These are phyloP conservation scores for Fusarium sp. DNA, from an alignment of 2,329 filamentous ascomycete genomes.

Conservation along the genomic window DNA sequence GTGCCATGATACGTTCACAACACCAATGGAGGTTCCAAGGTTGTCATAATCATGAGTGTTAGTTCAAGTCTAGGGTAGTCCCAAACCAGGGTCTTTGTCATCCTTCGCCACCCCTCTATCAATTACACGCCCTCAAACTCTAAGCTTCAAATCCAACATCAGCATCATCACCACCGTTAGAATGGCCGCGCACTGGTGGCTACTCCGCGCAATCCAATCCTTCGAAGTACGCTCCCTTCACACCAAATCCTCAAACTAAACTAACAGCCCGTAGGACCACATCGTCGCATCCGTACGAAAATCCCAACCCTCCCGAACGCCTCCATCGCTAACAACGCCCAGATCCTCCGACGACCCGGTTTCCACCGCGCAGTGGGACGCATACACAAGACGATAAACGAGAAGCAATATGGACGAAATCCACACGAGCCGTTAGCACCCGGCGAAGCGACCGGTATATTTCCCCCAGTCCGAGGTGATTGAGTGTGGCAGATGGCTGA, in stretches of 20 bases:
- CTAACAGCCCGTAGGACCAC: constrained; percentile 49
- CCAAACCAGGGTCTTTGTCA: constrained; percentile 25
- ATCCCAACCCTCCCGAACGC: not conserved
- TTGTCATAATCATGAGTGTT: too few species aligned
- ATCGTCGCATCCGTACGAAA: constrained; percentile 52
- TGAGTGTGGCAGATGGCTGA: not conserved
- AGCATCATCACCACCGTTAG: constrained; percentile 1
- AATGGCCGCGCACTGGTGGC: constrained; percentile 54
- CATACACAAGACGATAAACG: constrained; percentile 65
- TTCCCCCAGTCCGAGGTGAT: not conserved
- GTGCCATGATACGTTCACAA: not conserved
- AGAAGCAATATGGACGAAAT: constrained; percentile 63
- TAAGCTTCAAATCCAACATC: constrained; percentile 5
- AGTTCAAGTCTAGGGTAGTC: constrained; percentile 29
- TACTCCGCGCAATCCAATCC: constrained; percentile 53
- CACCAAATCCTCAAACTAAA: not conserved
- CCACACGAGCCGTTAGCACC: constrained; percentile 64
- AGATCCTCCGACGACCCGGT: constrained; percentile 65
- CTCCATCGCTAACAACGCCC: constrained; percentile 17
- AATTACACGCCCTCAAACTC: constrained; percentile 20
- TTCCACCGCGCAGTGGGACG: constrained; percentile 67
- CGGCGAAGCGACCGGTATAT: constrained; percentile 65
- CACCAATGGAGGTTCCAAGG: not conserved
- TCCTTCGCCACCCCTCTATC: constrained; percentile 34
- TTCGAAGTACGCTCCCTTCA: constrained; percentile 49